Evolutionary conservation across 164 flowering plant genomes (phyloP).

Genomic region (Tetrastigma voinierianum): DNA sequence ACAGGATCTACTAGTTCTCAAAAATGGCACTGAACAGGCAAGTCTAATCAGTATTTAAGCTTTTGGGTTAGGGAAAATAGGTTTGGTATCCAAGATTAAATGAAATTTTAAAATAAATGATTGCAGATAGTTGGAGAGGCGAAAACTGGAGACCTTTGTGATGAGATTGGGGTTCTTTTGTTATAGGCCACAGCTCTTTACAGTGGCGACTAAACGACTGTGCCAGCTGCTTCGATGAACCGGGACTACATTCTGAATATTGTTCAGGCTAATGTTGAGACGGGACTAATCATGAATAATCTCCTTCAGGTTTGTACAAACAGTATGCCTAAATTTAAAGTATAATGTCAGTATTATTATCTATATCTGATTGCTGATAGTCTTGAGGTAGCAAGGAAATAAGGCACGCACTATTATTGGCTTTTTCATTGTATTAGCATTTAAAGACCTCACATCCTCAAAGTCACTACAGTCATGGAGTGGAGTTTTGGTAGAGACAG

Average conservation of each 20-base stretch:
- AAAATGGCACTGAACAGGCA: constrained; percentile 74
- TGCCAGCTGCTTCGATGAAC: constrained; percentile 80
- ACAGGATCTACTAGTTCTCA: too few species aligned
- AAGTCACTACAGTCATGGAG: too few species aligned
- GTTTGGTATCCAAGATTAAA: neutral
- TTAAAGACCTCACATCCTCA: constrained; percentile 71
- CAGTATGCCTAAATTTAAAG: neutral
- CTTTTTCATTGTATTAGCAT: constrained; percentile 43
- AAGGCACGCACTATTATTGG: neutral
- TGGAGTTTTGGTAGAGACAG: constrained; percentile 69
- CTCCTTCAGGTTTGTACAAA: constrained; percentile 70
- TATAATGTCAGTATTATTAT: neutral
- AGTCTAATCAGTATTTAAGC: constrained; percentile 15
- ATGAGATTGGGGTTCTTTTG: constrained; percentile 97
- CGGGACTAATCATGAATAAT: constrained; percentile 89
- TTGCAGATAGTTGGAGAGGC: too few species aligned
- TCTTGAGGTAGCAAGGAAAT: too few species aligned
- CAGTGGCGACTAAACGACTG: constrained; percentile 79
- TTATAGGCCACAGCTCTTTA: constrained; percentile 88
- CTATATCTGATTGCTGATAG: neutral
- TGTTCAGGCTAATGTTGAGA: constrained; percentile 89
- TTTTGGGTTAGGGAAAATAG: neutral
- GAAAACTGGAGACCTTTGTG: constrained; percentile 69
- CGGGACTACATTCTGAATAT: constrained; percentile 83
- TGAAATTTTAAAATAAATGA: neutral